phyloP scores from a whole-genome alignment of 2,329 filamentous ascomycete species.

The Capronia epimyces region DNA sequence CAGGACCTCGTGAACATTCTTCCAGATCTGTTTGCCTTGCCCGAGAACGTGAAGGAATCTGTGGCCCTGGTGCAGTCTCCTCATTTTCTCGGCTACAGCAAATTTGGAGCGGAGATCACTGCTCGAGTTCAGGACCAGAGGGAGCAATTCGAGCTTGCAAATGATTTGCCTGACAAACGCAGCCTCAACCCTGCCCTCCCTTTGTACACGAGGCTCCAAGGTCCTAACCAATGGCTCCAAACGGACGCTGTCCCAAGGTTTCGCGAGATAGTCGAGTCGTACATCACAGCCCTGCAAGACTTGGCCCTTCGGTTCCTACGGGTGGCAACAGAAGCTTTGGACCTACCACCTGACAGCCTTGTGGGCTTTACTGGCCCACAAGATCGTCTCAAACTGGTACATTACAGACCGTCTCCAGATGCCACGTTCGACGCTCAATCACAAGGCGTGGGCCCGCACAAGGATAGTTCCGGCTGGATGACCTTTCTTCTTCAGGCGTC shows the following conservation, averaged over 20 bases:
- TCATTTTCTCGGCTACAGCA: conserved; percentile 58
- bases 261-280: conserved; percentile 41
- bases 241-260: conserved; percentile 28
- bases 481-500: conserved; percentile 60
- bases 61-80: conserved; percentile 46
- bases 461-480: conserved; percentile 48
- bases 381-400: conserved; percentile 46
- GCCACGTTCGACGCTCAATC: conserved; percentile 41
- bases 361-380: conserved; percentile 52
- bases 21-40: conserved; percentile 26
- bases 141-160: conserved; percentile 56
- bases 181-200: conserved; percentile 30
- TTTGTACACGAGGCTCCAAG: conserved; percentile 43
- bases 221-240: conserved; percentile 46
- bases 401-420: conserved; percentile 36
- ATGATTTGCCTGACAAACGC: conserved; percentile 40
- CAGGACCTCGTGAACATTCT: conserved; percentile 21
- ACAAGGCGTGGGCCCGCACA: conserved; percentile 47
- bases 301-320: conserved; percentile 51
- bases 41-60: conserved; percentile 23
- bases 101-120: conserved; percentile 52
- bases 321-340: conserved; percentile 54
- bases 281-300: conserved; percentile 48
- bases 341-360: conserved; percentile 46
- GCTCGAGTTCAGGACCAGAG: conserved; percentile 48